A percentile compares a stretch with the other conserved stretches of the same genome.
Conservation (phyloP, 1,284 basidiomycete genomes). For the Rhodotorula sp. region DNA sequence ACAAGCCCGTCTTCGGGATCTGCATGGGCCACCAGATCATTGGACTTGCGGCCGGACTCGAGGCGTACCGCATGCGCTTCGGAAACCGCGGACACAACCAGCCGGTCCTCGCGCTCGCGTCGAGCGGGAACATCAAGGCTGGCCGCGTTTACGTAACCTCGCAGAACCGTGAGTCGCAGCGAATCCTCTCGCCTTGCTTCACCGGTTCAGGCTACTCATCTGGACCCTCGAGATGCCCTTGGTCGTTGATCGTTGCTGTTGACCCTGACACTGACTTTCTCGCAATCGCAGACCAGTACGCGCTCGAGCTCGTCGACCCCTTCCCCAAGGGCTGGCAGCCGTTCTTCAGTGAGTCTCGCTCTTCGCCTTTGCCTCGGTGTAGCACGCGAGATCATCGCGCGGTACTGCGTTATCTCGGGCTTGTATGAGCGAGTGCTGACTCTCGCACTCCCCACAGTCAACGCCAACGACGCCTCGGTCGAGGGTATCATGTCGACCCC, state of each 20-base stretch:
- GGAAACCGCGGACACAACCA: slow-evolving; percentile 99
- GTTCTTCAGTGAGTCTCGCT: slow-evolving; percentile 63
- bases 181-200: slow-evolving; percentile 24
- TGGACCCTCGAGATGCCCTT: no score
- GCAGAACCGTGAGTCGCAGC: slow-evolving; percentile 56
- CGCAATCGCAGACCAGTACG: slow-evolving; percentile 67
- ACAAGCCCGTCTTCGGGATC: slow-evolving; percentile 92
- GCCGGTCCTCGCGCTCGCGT: slow-evolving; percentile 89
- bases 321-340: slow-evolving; percentile 95
- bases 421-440: neutral
- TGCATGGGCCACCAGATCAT: slow-evolving; percentile 99
- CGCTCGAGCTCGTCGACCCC: slow-evolving; percentile 82
- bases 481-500: slow-evolving; percentile 92
- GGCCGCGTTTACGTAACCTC: slow-evolving; percentile 94
- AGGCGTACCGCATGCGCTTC: slow-evolving; percentile 95
- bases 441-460: slow-evolving; percentile 11
- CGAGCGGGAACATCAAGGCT: slow-evolving; percentile 84
- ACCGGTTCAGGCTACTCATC: neutral
- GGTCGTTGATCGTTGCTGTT: no score
- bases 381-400: neutral
- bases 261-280: neutral
- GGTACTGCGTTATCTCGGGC: no score
- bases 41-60: slow-evolving; percentile 92
- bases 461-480: slow-evolving; percentile 69
- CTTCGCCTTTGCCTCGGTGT: neutral